Percentiles rank a stretch among this genome's conserved stretches.
Conservation (phyloP, 805 yeast genomes). For the Candida odintsovae region DNA sequence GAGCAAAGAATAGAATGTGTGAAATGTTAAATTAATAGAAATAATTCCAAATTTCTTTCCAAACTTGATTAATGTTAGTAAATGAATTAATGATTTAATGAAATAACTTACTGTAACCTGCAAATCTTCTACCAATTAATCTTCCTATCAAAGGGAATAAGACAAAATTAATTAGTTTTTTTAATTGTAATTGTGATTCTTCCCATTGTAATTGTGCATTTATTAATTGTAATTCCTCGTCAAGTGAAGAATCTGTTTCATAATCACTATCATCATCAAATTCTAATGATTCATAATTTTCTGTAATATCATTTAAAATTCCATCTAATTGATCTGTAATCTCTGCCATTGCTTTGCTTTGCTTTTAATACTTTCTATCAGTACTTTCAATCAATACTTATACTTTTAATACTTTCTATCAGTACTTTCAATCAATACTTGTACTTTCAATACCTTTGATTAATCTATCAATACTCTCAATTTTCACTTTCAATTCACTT, state of each 20-base stretch:
- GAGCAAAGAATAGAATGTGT: constrained; percentile 1
- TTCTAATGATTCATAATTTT: constrained; percentile 6
- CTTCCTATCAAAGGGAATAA: constrained; percentile 64
- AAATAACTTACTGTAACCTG: constrained; percentile 26
- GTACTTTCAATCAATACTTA: too few relatives aligned
- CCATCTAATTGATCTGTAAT: background rate
- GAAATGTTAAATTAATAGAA: constrained; percentile 4
- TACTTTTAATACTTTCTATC: too few relatives aligned
- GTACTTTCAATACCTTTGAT: too few relatives aligned
- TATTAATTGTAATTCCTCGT: constrained; percentile 23
- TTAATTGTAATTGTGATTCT: constrained; percentile 55
- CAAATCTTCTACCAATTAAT: constrained; percentile 56
- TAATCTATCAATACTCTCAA: too few relatives aligned
- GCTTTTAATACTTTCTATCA: too few relatives aligned
- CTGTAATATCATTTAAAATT: background rate
- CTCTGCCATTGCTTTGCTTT: background rate
- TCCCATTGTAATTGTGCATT: constrained; percentile 73
- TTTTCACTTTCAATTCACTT: too few relatives aligned
- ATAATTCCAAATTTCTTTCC: constrained; percentile 19
- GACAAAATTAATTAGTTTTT: constrained; percentile 51
- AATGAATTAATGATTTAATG: background rate
- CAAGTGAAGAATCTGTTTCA: constrained; percentile 12
- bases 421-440: too few relatives aligned
- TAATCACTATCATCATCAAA: constrained; percentile 15
- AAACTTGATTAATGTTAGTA: constrained; percentile 10